A percentile compares a stretch with the other conserved stretches of the same genome.
These are phyloP conservation scores for Phellinidium pouzarii DNA, from an alignment of 1,284 basidiomycete species.

Conservation along the genomic window DNA sequence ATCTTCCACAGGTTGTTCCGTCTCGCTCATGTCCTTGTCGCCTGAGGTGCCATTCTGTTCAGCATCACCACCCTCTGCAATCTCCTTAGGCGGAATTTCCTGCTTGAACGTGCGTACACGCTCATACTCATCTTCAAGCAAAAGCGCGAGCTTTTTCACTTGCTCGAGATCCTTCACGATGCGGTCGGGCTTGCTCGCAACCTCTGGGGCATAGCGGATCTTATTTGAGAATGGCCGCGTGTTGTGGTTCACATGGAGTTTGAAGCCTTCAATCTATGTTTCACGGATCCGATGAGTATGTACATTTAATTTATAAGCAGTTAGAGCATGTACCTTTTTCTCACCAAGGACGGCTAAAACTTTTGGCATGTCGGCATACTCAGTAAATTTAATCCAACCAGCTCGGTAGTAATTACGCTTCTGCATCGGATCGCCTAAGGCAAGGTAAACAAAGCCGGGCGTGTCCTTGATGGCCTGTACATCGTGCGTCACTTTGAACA, in stretches of 20 bases:
- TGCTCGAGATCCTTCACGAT: conserved; percentile 74
- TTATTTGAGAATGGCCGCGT: conserved; percentile 72
- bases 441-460: conserved; percentile 72
- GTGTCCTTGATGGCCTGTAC: conserved; percentile 57
- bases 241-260: conserved; percentile 82
- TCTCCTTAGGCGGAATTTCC: conserved; percentile 24
- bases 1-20: conserved; percentile 35
- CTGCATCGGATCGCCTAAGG: conserved; percentile 83
- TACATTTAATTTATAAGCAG: neutral
- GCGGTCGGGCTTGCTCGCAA: conserved; percentile 71
- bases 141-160: conserved; percentile 59
- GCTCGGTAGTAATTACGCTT: conserved; percentile 89
- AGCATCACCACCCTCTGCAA: conserved; percentile 28
- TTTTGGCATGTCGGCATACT: conserved; percentile 73
- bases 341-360: conserved; percentile 72
- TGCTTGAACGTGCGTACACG: conserved; percentile 43
- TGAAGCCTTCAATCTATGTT: conserved; percentile 83
- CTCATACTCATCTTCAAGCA: conserved; percentile 65
- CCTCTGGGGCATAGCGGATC: conserved; percentile 73
- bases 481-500: neutral
- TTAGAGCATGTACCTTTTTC: conserved; percentile 57
- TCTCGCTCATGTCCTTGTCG: conserved; percentile 23
- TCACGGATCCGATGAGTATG: conserved; percentile 9
- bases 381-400: conserved; percentile 82
- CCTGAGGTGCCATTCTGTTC: conserved; percentile 20